Base-by-base conservation (phyloP, 2,329 filamentous ascomycete species). In the Pseudogymnoascus sp. region DNA sequence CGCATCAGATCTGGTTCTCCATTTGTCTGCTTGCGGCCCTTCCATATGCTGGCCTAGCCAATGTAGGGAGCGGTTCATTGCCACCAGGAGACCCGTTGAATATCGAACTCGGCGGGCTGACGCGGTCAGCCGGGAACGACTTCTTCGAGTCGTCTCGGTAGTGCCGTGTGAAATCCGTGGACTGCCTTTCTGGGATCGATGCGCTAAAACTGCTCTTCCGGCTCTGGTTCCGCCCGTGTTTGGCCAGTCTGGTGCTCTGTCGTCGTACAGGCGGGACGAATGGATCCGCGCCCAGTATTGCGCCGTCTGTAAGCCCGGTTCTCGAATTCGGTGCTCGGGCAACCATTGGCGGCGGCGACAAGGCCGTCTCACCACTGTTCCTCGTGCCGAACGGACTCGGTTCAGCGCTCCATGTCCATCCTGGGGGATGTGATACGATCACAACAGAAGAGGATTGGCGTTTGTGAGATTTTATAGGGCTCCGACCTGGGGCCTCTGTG, bases 271-370 rank as follows among this genome's bases (percentile, higher is more conserved):
- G 75, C 6, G 79, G 73, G 31, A 87, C 71, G 66, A 84, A 88
- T 3, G 85, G 82, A 53, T 81, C 80, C 64, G 83, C 84, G 35
- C 85, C 84, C 4, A 84, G 83, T 2, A 87, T 72, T 1, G 79
- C 73, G 67, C 86, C 83, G 65, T 87, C 84, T 2, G 85, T 87
- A 5, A 88, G 77, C 14, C 85, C 85, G 1, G 78, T 79, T 18
- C 84, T 77, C n/a, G 84, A 78, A 67, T 87, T 87, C 11, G 85
- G 84, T 5, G 85, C 85, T 59, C 80, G 77, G 11, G 84, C 84
- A 28, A 84, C 75, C 8, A 85, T 79, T 0, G 83, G 79, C 2
- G 80, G 69, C 6, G 60, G 66, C 44, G 44, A 53, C n/a, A 53
- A 31, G 8, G 44, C 44, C 44, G 44, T 53, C 23, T 31, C 16